Evolutionary conservation across 2,329 filamentous ascomycete species (phyloP).

Genomic region (Ophiobolus disseminans): DNA sequence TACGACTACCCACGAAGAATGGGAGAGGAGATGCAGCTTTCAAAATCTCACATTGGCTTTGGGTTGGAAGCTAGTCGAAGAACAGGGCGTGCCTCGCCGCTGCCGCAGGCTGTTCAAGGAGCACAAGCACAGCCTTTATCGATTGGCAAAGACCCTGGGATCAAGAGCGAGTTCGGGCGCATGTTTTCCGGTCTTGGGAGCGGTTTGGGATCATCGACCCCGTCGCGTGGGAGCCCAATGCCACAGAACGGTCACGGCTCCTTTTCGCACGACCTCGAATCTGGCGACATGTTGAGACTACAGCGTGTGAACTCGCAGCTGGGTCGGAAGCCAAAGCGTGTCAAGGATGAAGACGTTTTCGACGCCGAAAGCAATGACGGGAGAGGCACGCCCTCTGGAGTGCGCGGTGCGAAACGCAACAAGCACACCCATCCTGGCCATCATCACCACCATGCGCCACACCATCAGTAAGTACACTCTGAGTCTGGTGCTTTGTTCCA

Average conservation of each 20-base stretch:
- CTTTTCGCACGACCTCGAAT: constrained; percentile 35
- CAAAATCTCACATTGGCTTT: constrained; percentile 74
- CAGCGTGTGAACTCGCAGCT: constrained; percentile 49
- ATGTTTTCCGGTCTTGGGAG: constrained; percentile 94
- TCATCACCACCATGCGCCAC: constrained; percentile 65
- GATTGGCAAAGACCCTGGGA: constrained; percentile 81
- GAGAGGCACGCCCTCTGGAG: constrained; percentile 65
- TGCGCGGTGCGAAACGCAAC: constrained; percentile 71
- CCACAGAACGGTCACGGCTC: constrained; percentile 40
- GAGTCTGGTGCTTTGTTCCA: background rate
- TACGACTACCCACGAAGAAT: constrained; percentile 50
- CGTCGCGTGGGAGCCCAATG: constrained; percentile 60
- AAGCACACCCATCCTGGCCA: constrained; percentile 57
- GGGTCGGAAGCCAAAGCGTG: constrained; percentile 60
- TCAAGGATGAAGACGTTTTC: constrained; percentile 76
- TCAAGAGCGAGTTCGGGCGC: constrained; percentile 92
- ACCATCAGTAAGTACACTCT: constrained; percentile 57
- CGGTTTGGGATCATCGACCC: constrained; percentile 66
- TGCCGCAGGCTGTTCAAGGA: constrained; percentile 93
- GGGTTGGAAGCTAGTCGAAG: constrained; percentile 77
- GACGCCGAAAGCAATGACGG: constrained; percentile 72
- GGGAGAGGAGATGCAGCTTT: constrained; percentile 65
- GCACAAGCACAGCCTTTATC: constrained; percentile 82
- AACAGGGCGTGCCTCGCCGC: constrained; percentile 81
- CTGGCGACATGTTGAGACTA: constrained; percentile 38